Evolutionary conservation across 306 rosid species (phyloP).

Genomic region (Begonia loranthoides): DNA sequence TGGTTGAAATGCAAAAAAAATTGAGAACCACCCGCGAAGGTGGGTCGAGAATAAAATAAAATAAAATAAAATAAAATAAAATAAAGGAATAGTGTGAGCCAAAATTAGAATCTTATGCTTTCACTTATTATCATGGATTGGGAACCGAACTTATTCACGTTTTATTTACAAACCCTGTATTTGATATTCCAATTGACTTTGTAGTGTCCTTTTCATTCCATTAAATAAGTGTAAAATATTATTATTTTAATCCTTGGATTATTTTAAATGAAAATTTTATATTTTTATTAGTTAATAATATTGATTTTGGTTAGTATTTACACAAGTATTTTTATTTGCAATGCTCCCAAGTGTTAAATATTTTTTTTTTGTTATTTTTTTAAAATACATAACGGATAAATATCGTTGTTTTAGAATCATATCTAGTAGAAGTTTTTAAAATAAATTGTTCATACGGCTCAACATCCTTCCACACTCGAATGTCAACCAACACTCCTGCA

Average conservation of each 20-base stretch:
- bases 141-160: constrained; percentile 12
- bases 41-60: constrained; percentile 13
- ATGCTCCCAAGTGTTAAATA: too few species aligned
- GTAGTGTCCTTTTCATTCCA: too few species aligned
- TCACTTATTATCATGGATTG: constrained; percentile 14
- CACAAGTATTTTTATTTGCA: too few species aligned
- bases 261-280: not conserved
- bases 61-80: not conserved
- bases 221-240: not conserved
- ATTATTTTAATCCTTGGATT: not conserved
- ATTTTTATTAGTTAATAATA: not conserved
- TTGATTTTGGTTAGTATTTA: too few species aligned
- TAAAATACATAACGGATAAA: too few species aligned
- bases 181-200: constrained; percentile 1
- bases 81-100: constrained; percentile 4
- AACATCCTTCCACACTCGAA: too few species aligned
- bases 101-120: constrained; percentile 31
- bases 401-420: too few species aligned
- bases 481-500: too few species aligned
- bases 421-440: too few species aligned
- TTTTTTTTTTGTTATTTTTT: too few species aligned
- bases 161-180: not conserved
- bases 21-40: constrained; percentile 13
- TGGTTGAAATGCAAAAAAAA: constrained; percentile 5
- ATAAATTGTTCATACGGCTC: too few species aligned